Evolutionary conservation across 805 yeast genomes (phyloP), one percentile per base, ranked within the genome.

Genomic region (Wickerhamia fluorescens): DNA sequence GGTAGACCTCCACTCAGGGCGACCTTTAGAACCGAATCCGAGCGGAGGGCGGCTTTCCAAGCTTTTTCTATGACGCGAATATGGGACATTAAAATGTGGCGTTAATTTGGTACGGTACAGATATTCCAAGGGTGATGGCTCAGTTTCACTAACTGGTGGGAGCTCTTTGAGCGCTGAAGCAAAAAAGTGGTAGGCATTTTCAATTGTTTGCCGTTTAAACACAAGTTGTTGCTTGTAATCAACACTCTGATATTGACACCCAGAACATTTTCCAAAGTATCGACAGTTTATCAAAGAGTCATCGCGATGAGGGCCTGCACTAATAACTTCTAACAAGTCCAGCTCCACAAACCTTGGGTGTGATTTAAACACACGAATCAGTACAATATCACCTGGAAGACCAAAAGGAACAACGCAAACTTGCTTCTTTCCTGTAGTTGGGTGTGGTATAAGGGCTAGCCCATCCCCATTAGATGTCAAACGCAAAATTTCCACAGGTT

Each of bases 261-360:
- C 97, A 1, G 95, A 84, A 53, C 96, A 88, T 38, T 75, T 74
- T 9, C 95, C 95, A 58, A 89, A 92, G 58, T 92, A 92, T 38
- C 73, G 68, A 58, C 95, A 86, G 40, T 70, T 70, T 33, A 80
- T 74, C 29, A 82, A 65, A 5, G 61, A 49, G 42, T 82, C 78
- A 36, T 84, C 66, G 46, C 73, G 58, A 25, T 41, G 49, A 3
- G 38, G 61, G 44, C 36, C 57, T 31, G 30, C 28, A 7, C 38
- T 36, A 3, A 59, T 43, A 4, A 85, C 70, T 21, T 65, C 54
- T 13, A 84, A 48, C 29, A 88, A 56, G 49, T 89, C 96, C 7
- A 82, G 66, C 45, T 84, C 94, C 28, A 74, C 82, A 51, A 75
- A 80, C 23, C 57, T 58, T 20, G 85, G 83, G 46, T 84, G 85